phyloP scores from a whole-genome alignment of 1,284 basidiomycete species.

The Irpex sp. region DNA sequence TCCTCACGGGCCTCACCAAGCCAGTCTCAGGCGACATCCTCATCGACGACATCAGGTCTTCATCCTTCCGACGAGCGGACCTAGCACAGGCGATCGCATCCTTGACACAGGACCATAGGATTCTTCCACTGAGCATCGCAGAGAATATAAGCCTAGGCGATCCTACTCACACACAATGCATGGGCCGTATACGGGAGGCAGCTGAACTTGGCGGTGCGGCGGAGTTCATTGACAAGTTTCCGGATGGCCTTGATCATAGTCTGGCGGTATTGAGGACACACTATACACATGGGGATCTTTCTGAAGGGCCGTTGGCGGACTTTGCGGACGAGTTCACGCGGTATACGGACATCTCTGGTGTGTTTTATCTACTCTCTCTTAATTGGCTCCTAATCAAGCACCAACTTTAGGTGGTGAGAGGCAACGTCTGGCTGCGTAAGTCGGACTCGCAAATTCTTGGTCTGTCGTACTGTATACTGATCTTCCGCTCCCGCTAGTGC shows the following conservation, averaged over 20 bases:
- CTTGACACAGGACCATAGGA: constrained; percentile 34
- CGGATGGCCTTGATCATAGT: neutral
- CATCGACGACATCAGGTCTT: constrained; percentile 34
- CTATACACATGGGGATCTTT: neutral
- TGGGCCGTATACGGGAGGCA: constrained; percentile 5
- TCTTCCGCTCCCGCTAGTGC: neutral
- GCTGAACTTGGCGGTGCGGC: constrained; percentile 7
- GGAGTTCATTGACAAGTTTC: constrained; percentile 5
- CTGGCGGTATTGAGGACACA: neutral
- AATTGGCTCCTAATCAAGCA: neutral
- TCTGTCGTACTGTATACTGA: neutral
- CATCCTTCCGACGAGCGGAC: constrained; percentile 16
- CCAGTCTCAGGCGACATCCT: constrained; percentile 37
- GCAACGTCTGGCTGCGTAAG: constrained; percentile 9
- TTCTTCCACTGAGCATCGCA: constrained; percentile 34
- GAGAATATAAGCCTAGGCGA: constrained; percentile 14
- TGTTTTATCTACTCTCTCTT: neutral
- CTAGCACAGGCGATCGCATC: constrained; percentile 34
- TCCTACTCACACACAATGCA: neutral
- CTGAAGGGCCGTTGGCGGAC: constrained; percentile 5
- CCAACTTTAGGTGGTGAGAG: constrained; percentile 7
- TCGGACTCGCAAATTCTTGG: neutral
- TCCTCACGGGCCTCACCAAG: constrained; percentile 37
- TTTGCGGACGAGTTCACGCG: constrained; percentile 6
- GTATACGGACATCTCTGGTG: constrained; percentile 11